These are phyloP conservation scores for Seiridium cupressi DNA, from an alignment of 2,329 filamentous ascomycete species.

Conservation along the genomic window DNA sequence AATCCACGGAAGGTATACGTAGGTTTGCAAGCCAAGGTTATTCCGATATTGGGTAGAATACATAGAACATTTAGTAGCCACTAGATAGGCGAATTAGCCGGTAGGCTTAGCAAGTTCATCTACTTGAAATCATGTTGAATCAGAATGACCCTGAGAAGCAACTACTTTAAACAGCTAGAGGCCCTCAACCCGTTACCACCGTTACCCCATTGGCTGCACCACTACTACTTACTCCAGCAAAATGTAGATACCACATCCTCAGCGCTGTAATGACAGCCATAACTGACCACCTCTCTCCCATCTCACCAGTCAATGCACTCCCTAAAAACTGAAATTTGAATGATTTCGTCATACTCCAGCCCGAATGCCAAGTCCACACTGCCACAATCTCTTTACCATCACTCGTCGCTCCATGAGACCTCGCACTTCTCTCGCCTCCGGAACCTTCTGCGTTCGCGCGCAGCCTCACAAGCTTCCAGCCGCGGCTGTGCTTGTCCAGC, in stretches of 20 bases:
- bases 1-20: too few relatives aligned
- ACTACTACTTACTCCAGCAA: background rate
- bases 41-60: too few relatives aligned
- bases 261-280: conserved; percentile 17
- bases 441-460: background rate
- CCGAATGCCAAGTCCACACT: conserved; percentile 14
- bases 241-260: conserved; percentile 13
- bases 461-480: conserved; percentile 24
- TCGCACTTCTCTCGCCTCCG: background rate
- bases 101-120: too few relatives aligned
- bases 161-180: too few relatives aligned
- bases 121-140: too few relatives aligned
- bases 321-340: conserved; percentile 21
- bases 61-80: too few relatives aligned
- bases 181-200: too few relatives aligned
- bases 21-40: too few relatives aligned
- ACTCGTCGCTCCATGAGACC: conserved; percentile 8
- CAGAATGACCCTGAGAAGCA: too few relatives aligned
- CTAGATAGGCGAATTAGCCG: too few relatives aligned
- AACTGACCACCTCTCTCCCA: conserved; percentile 18
- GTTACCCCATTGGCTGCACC: too few relatives aligned
- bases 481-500: conserved; percentile 11
- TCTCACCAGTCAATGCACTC: conserved; percentile 17
- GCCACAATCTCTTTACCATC: conserved; percentile 23
- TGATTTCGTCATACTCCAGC: conserved; percentile 16